Evolutionary conservation across 495 filamentous ascomycete genomes (phyloP), one percentile per base, ranked within the genome.

Genomic region (Xylaria telfairii): DNA sequence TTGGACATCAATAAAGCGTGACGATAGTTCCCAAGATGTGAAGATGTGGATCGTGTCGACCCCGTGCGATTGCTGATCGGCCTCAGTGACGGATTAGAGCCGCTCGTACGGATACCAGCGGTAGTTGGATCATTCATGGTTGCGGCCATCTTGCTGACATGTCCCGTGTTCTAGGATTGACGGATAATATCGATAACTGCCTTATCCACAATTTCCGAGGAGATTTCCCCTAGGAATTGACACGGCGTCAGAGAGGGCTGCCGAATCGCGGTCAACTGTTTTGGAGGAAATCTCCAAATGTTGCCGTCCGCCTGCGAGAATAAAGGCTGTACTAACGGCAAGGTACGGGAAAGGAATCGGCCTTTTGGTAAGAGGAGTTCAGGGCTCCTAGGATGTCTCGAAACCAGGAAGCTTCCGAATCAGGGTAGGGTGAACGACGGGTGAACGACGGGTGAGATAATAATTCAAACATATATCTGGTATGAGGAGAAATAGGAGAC

Each of bases 51-150:
- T 37, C 53, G 71, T 34, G 67, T 41, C 13, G 76, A 78, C 42
- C 39, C 64, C 44, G 74, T 71, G 7, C 71, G 70, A 56, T 63
- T 68, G 15, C 60, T 67, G 24, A 49, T 49, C 42, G 42, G 42
- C 61, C 68, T 74, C 3, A 78, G 53, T n/a, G 76, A 74, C 24
- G 72, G 74, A 24, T 68, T 70, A 21, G 76, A 78, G 32, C 19
- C 66, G 56, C 69, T 75, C 21, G 70, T 54, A 54, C 49, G 76
- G 13, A 78, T 41, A 49, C 68, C 46, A 42, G 60, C 49, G 19
- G 39, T 44, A 28, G 47, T 46, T 28, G 51, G 41, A 49, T 59
- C 61, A 49, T 44, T 17, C 68, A 70, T 70, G 37, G 19, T 32
- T 17, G 19, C 39, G 51, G 15, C 24, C 17, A 37, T 47, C 37